Percentiles rank a stretch among this genome's conserved stretches.
Evolutionary conservation across 495 filamentous ascomycete genomes (phyloP).

Genomic region (Neurospora sp.): DNA sequence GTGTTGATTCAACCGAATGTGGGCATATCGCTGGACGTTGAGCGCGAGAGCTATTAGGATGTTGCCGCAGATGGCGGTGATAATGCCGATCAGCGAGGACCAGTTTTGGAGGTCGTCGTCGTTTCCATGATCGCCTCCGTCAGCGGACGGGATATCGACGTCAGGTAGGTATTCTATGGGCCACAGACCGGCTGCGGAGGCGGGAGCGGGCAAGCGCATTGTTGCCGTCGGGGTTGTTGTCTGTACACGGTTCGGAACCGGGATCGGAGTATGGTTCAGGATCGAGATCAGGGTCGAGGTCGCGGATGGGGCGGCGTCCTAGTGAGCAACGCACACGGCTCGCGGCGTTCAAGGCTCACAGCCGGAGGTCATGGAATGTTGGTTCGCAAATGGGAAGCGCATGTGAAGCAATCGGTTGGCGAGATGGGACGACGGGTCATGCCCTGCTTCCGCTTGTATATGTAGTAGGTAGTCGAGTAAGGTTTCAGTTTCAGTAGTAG

Average conservation of each 20-base stretch:
- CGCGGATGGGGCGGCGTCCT: neutral
- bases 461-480: neutral
- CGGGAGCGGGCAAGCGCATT: neutral
- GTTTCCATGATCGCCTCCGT: slow-evolving; percentile 29
- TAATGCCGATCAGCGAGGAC: slow-evolving; percentile 89
- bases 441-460: neutral
- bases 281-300: neutral
- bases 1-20: slow-evolving; percentile 58
- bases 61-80: slow-evolving; percentile 85
- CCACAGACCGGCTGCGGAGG: neutral
- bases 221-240: neutral
- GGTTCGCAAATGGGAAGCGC: neutral
- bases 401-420: neutral
- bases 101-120: slow-evolving; percentile 54
- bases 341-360: neutral
- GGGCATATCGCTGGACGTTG: slow-evolving; percentile 93
- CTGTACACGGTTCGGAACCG: neutral
- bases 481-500: neutral
- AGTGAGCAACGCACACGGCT: neutral
- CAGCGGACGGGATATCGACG: slow-evolving; percentile 1
- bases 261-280: neutral
- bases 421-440: neutral
- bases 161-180: neutral
- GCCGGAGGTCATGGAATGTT: neutral
- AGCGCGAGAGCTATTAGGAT: slow-evolving; percentile 89